These are phyloP conservation scores for Ulota crispa DNA, from an alignment of 225 moss, liverwort and hornwort genomes.

Conservation along the genomic window DNA sequence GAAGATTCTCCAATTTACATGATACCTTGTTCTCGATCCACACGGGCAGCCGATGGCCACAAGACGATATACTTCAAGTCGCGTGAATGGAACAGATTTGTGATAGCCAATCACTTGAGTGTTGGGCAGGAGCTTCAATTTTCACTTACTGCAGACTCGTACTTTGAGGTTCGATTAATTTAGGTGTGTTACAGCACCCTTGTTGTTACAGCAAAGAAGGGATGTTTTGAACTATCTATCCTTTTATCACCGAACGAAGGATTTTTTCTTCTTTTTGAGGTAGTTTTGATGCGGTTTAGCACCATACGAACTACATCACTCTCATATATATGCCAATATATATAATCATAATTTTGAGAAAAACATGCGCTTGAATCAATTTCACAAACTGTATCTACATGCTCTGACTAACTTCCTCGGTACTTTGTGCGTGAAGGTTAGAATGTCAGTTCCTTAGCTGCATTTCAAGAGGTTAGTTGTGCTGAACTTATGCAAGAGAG, in stretches of 20 bases:
- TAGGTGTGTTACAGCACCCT: neutral
- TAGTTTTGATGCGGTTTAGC: neutral
- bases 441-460: too few relatives aligned
- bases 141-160: neutral
- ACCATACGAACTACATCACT: too few relatives aligned
- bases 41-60: too few relatives aligned
- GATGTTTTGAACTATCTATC: neutral
- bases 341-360: neutral
- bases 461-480: neutral
- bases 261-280: neutral
- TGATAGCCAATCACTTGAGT: neutral
- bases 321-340: too few relatives aligned
- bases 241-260: neutral
- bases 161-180: neutral
- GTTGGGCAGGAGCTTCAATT: conserved; percentile 11
- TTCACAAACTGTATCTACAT: too few relatives aligned
- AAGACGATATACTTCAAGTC: too few relatives aligned
- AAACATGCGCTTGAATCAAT: too few relatives aligned
- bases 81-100: neutral
- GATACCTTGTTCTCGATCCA: fast-evolving
- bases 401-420: too few relatives aligned
- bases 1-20: neutral
- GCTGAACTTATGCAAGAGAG: too few relatives aligned
- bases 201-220: too few relatives aligned
- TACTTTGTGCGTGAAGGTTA: too few relatives aligned